A percentile compares a stretch with the other conserved stretches of the same genome.
phyloP scores from a whole-genome alignment of 768 basidiomycete species.

The Heimioporus sp. region DNA sequence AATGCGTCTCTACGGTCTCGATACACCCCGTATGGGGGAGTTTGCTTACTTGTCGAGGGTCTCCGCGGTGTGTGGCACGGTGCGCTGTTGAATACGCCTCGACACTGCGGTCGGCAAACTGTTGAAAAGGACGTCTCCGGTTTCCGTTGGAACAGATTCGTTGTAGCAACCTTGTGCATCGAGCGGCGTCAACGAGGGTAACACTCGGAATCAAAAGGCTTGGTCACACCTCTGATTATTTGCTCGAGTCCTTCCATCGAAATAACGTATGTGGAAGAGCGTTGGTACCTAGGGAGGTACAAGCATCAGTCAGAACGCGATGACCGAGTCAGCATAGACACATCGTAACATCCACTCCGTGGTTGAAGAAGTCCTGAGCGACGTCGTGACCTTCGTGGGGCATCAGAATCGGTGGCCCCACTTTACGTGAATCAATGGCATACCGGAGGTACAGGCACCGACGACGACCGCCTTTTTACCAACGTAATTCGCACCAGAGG shows the following conservation, averaged over 20 bases:
- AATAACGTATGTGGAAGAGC: slow-evolving; percentile 24
- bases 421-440: background rate
- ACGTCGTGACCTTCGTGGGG: slow-evolving; percentile 33
- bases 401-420: slow-evolving; percentile 6
- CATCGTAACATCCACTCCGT: slow-evolving; percentile 32
- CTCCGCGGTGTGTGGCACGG: slow-evolving; percentile 12
- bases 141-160: slow-evolving; percentile 19
- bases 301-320: background rate
- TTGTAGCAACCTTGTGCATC: slow-evolving; percentile 14
- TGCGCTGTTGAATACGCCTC: slow-evolving; percentile 22
- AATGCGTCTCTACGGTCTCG: background rate
- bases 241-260: slow-evolving; percentile 8
- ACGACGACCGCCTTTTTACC: slow-evolving; percentile 70
- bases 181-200: background rate
- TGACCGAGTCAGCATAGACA: background rate
- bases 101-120: slow-evolving; percentile 15
- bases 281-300: slow-evolving; percentile 17
- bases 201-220: too few relatives aligned
- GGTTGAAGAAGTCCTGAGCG: slow-evolving; percentile 33
- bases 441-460: slow-evolving; percentile 64
- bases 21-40: background rate
- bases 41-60: slow-evolving; percentile 1
- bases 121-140: slow-evolving; percentile 16
- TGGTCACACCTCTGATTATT: slow-evolving; percentile 9
- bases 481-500: slow-evolving; percentile 43